Base-by-base conservation (phyloP, 2,329 filamentous ascomycete species). In the Exophiala mesophila region DNA sequence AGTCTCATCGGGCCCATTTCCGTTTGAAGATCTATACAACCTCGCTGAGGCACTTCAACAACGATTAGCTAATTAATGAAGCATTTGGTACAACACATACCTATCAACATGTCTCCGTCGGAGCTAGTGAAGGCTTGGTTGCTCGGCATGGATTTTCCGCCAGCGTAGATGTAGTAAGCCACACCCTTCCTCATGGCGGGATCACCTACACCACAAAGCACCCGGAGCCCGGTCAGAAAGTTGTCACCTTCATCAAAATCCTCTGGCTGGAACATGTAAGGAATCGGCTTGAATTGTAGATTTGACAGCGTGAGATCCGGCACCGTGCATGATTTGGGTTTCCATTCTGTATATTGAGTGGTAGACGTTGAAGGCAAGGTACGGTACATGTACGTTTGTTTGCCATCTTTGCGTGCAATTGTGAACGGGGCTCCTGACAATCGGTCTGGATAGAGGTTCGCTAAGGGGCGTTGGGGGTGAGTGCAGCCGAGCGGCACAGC, bases 181-280 rank as follows among this genome's bases (percentile, higher is more conserved):
- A 26, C 23, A 7, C 23, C 23, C 6, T 26, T 26, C 12, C 12
- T 26, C 7, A 26, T 6, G 12, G 23, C 23, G 7, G 23, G 23
- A 12, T 26, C 23, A 7, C 23, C 23, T 26, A 12, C 23, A 7
- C 23, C 23, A 26, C 7, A 6, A 12, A 26, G 7, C 23, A 7
- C 12, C 12, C 12, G 23, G 12, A 26, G 23, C 12, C 23, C 23
- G 6, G 7, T 6, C 7, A 26, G 6, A 6, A 6, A 26, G 23
- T 26, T 12, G 23, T 7, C 23, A 26, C 23, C 23, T 26, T 6
- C 62, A 79, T 85, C 78, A 34, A 88, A 68, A 54, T 88, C 80
- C 59, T 88, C 87, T 2, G 79, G 81, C 52, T 85, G 86, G 86
- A 38, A 88, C 82, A 80, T 26, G 23, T 26, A 26, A 26, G 12